Evolutionary conservation across 228 moss, liverwort and hornwort species (phyloP).

Genomic region (Sphagnum fallax): DNA sequence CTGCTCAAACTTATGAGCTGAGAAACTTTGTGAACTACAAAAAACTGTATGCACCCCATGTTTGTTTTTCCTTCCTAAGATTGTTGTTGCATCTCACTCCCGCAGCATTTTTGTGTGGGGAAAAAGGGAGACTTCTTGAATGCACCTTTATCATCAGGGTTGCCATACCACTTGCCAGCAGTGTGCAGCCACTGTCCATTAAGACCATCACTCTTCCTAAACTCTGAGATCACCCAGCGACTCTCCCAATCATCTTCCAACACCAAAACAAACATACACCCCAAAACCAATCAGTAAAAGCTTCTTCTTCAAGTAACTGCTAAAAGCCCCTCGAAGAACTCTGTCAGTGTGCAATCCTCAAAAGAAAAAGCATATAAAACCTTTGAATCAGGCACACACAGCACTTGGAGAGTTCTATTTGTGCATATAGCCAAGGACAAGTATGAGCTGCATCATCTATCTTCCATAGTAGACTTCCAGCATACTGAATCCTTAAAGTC

Average conservation of each 20-base stretch:
- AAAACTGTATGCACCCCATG: not conserved
- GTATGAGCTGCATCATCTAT: too few species aligned
- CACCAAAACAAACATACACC: not conserved
- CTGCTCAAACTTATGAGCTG: too few species aligned
- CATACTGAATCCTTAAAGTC: not conserved
- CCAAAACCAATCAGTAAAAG: too few species aligned
- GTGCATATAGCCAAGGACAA: too few species aligned
- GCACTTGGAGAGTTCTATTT: not conserved
- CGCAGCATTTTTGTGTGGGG: not conserved
- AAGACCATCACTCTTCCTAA: slow-evolving; percentile 74
- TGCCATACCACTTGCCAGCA: slow-evolving; percentile 79
- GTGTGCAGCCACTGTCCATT: slow-evolving; percentile 77
- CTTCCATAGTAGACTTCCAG: not conserved
- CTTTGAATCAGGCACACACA: not conserved
- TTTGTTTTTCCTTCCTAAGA: not conserved
- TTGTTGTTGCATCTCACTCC: not conserved
- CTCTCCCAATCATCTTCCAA: slow-evolving; percentile 74
- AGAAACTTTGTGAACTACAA: too few species aligned
- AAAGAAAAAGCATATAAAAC: too few species aligned
- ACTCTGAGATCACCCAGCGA: slow-evolving; percentile 78
- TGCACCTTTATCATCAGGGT: slow-evolving; percentile 65
- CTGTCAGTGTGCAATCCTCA: too few species aligned
- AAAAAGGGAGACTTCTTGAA: not conserved
- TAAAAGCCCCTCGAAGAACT: too few species aligned
- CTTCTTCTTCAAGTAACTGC: too few species aligned